A percentile compares a stretch with the other conserved stretches of the same genome.
Evolutionary conservation across 257 asterid genomes (phyloP).

Genomic region (Sherardia arvensis): DNA sequence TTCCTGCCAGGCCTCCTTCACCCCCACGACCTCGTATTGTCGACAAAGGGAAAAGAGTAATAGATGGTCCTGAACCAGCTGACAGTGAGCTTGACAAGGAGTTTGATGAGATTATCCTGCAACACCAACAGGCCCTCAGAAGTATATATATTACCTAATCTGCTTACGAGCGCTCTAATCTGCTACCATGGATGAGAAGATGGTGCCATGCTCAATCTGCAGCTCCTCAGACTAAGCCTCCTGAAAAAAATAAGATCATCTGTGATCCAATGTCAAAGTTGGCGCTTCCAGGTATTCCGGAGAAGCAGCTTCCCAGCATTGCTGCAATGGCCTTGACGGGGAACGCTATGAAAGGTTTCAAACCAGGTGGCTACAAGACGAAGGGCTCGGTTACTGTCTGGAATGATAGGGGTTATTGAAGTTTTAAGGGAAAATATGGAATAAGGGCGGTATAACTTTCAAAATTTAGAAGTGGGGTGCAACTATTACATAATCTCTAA

Average conservation of each 20-base stretch:
- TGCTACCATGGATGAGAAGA: constrained; percentile 71
- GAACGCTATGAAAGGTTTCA: too few species aligned
- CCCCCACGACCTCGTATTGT: constrained; percentile 6
- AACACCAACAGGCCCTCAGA: constrained; percentile 22
- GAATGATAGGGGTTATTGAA: too few species aligned
- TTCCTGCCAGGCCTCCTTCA: constrained; percentile 17
- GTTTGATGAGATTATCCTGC: constrained; percentile 29
- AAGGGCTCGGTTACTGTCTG: too few species aligned
- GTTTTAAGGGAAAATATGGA: too few species aligned
- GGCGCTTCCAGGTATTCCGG: constrained; percentile 24
- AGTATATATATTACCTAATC: constrained; percentile 21
- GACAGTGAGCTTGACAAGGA: constrained; percentile 61
- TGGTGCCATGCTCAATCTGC: too few species aligned
- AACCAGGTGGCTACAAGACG: too few species aligned
- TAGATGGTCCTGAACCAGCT: constrained; percentile 32
- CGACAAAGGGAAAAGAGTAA: constrained; percentile 10
- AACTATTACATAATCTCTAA: too few species aligned
- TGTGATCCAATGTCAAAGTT: constrained; percentile 40
- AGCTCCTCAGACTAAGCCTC: constrained; percentile 17
- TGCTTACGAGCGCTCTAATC: too few species aligned
- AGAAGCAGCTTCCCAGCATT: too few species aligned
- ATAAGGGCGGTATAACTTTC: too few species aligned
- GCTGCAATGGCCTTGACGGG: too few species aligned
- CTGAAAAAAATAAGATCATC: constrained; percentile 15
- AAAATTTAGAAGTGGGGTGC: too few species aligned